Evolutionary conservation across 2,329 filamentous ascomycete genomes (phyloP).

Genomic region (Furcasterigmium furcatum): DNA sequence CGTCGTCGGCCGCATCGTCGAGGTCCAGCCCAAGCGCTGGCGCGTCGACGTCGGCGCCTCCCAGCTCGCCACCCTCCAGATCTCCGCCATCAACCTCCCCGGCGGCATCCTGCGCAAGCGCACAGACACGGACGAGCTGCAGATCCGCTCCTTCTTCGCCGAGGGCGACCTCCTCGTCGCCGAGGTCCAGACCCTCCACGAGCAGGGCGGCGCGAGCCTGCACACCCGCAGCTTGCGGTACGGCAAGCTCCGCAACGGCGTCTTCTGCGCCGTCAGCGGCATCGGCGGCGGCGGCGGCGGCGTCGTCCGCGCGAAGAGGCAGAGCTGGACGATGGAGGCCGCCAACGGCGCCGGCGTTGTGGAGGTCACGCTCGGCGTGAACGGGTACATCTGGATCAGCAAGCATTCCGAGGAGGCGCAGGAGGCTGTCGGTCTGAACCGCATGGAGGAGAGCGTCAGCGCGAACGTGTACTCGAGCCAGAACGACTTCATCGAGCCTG

Average conservation of each 20-base stretch:
- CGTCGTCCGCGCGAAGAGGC: constrained; percentile 78
- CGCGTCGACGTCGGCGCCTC: constrained; percentile 90
- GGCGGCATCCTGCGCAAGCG: constrained; percentile 88
- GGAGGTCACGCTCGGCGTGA: constrained; percentile 88
- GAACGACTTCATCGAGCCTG: constrained; percentile 78
- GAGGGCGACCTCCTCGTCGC: constrained; percentile 93
- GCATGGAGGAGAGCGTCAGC: constrained; percentile 83
- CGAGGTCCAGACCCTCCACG: constrained; percentile 86
- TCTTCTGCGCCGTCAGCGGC: constrained; percentile 80
- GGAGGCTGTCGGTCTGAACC: constrained; percentile 69
- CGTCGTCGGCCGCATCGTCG: constrained; percentile 87
- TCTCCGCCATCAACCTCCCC: constrained; percentile 90
- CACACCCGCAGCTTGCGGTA: constrained; percentile 92
- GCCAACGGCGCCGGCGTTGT: constrained; percentile 59
- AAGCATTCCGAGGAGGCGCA: constrained; percentile 68
- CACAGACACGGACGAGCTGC: constrained; percentile 93
- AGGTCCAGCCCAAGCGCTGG: constrained; percentile 93
- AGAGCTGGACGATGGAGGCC: constrained; percentile 78
- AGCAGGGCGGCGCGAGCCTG: constrained; percentile 80
- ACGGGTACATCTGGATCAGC: constrained; percentile 94
- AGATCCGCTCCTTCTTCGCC: constrained; percentile 95
- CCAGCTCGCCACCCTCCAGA: constrained; percentile 78
- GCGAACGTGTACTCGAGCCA: constrained; percentile 90
- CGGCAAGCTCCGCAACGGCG: constrained; percentile 90
- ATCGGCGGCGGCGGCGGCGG: constrained; percentile 82